Evolutionary conservation across 2,329 filamentous ascomycete species (phyloP).

Genomic region (Dactylella cylindrospora): DNA sequence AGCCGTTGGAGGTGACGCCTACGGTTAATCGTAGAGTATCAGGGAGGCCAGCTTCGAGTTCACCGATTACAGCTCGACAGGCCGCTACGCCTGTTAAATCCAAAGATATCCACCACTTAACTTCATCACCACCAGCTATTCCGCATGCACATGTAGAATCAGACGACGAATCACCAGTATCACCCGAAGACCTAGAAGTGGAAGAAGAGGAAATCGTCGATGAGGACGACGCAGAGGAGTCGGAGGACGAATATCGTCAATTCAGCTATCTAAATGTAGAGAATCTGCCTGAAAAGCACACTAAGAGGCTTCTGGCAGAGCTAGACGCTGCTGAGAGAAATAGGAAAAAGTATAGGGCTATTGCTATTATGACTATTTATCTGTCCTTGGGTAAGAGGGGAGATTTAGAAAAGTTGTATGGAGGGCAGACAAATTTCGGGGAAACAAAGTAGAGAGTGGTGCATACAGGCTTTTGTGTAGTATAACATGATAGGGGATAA

Average conservation of each 20-base stretch:
- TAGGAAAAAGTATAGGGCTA: slow-evolving; percentile 33
- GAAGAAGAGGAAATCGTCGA: too few species aligned
- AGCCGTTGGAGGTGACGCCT: background rate
- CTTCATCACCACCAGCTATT: slow-evolving; percentile 12
- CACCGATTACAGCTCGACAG: slow-evolving; percentile 7
- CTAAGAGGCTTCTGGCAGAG: slow-evolving; percentile 28
- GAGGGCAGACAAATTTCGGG: slow-evolving; percentile 25
- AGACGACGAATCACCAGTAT: background rate
- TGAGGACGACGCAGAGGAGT: background rate
- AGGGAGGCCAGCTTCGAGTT: slow-evolving; percentile 14
- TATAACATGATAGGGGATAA: too few species aligned
- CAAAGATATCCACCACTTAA: background rate
- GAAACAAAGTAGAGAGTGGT: slow-evolving; percentile 12
- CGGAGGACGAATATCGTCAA: slow-evolving; percentile 21
- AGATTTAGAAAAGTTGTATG: slow-evolving; percentile 31
- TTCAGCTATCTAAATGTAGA: slow-evolving; percentile 34
- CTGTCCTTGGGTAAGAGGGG: slow-evolving; percentile 19
- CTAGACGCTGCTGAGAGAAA: slow-evolving; percentile 38
- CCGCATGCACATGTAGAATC: slow-evolving; percentile 4
- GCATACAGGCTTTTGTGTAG: too few species aligned
- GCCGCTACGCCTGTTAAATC: background rate
- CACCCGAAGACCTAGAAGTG: background rate
- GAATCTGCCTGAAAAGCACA: slow-evolving; percentile 20
- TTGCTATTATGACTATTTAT: slow-evolving; percentile 35
- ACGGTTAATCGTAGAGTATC: too few species aligned